Base-by-base conservation (phyloP, 805 yeast genomes). In the Metschnikowia aberdeeniae region DNA sequence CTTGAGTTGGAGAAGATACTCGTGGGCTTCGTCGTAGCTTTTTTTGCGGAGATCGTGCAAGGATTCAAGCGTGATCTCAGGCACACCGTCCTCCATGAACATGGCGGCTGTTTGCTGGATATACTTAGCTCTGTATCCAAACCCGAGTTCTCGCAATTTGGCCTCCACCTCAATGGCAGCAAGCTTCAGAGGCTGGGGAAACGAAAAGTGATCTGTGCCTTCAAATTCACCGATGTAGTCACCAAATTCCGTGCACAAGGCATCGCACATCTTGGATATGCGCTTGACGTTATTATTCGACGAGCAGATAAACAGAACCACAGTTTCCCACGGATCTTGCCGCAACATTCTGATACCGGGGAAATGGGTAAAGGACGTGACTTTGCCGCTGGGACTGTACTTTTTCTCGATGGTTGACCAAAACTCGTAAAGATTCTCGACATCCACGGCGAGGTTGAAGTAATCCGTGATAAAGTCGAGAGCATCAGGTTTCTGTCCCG, bases 271-370 rank as follows among this genome's bases (percentile, higher is more conserved):
- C 56, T 84, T 84, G 2, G 96, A 85, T 37, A 93, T 93, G 31
- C 99, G 73, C 58, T 92, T 89, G 43, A 93, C 93, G 58, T 93
- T 93, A 65, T 93, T 93, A 63, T 93, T 93, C n/a, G 95, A 83
- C 1, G 96, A 88, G 66, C 98, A 93, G 9, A 93, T 93, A 53
- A 92, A 93, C 2, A 93, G 86, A 14, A 92, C 68, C 36, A 89
- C 69, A 35, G 92, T 89, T 55, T 93, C 99, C 98, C 98, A 93
- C 0, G 99, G 98, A 52, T 92, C 97, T 62, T 93, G 98, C 31
- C 90, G 74, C 24, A 93, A 73, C 51, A 92, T 88, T 27, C 99
- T 68, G 14, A 92, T 81, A 0, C 97, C 98, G 4, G 70, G 70
- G 44, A 80, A 80, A 27, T 56, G 43, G 4, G 52, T 45, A 50